Percentiles rank a stretch among this genome's conserved stretches.
Evolutionary conservation across 257 asterid species (phyloP).

Genomic region (Lycium ferocissimum): DNA sequence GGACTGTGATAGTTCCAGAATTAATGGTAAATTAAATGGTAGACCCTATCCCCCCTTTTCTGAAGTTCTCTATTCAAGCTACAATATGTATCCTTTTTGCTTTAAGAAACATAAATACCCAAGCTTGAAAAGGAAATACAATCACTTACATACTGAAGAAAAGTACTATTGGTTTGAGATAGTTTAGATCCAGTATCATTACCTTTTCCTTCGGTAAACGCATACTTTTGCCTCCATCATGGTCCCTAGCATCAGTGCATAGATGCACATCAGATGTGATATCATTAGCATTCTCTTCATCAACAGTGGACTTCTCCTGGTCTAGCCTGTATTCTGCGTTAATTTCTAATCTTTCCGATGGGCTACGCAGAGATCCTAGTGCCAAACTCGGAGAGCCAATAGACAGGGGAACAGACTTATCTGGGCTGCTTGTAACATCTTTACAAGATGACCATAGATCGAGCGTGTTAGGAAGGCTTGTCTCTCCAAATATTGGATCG

Average conservation of each 20-base stretch:
- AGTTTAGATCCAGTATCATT: conserved; percentile 36
- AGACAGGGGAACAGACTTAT: conserved; percentile 51
- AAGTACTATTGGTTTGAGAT: conserved; percentile 18
- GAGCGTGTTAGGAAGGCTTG: conserved; percentile 56
- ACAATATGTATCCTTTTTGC: conserved; percentile 14
- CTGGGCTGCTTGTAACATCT: conserved; percentile 59
- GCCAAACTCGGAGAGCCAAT: conserved; percentile 63
- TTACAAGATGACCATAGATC: conserved; percentile 85
- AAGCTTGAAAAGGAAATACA: not conserved
- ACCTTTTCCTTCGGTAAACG: conserved; percentile 63
- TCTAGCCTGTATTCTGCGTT: conserved; percentile 56
- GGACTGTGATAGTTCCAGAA: conserved; percentile 23
- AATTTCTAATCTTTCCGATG: conserved; percentile 49
- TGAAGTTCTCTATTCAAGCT: conserved; percentile 36
- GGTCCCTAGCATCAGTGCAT: conserved; percentile 66
- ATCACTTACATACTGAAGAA: not conserved
- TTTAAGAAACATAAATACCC: not conserved
- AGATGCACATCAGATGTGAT: conserved; percentile 47
- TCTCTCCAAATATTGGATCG: conserved; percentile 70
- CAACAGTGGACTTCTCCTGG: conserved; percentile 49
- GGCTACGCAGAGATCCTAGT: conserved; percentile 46
- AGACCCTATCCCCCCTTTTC: conserved; percentile 35
- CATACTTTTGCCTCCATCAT: conserved; percentile 57
- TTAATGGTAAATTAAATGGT: conserved; percentile 31
- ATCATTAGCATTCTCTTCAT: conserved; percentile 47